A percentile compares a stretch with the other conserved stretches of the same genome.
These are phyloP conservation scores for Nissolia schottii DNA, from an alignment of 306 rosid genomes.

Conservation along the genomic window DNA sequence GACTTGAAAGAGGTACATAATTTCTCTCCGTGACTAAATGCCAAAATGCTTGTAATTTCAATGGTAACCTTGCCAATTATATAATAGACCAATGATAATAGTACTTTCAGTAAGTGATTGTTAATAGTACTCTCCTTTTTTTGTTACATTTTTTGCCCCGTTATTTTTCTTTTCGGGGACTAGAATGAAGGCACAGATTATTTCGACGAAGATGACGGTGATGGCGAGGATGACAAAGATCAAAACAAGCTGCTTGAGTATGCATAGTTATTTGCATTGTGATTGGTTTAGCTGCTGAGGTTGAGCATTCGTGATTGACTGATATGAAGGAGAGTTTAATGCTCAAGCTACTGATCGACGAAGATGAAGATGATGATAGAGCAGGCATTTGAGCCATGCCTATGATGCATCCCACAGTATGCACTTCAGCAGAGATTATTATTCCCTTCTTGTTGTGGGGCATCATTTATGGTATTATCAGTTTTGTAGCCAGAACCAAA, in stretches of 20 bases:
- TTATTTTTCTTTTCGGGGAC: conserved; percentile 21
- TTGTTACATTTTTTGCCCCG: background rate
- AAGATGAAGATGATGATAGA: background rate
- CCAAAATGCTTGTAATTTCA: background rate
- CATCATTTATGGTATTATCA: background rate
- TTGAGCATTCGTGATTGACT: conserved; percentile 5
- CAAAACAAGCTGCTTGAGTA: conserved; percentile 18
- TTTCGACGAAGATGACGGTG: conserved; percentile 30
- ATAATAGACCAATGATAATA: background rate
- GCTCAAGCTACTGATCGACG: background rate
- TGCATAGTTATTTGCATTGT: conserved; percentile 7
- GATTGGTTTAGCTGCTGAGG: conserved; percentile 10
- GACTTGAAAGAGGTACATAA: conserved; percentile 45
- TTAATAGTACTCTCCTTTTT: background rate
- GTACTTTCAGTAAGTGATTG: background rate
- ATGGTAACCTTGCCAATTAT: background rate
- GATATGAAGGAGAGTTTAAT: background rate
- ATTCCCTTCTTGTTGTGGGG: background rate
- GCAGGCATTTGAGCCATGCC: background rate
- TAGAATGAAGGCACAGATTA: conserved; percentile 41
- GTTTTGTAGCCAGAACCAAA: background rate
- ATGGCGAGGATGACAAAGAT: conserved; percentile 28
- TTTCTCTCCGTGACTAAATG: background rate
- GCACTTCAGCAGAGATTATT: background rate
- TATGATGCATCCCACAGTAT: conserved; percentile 3